Conservation (phyloP, 2,329 filamentous ascomycete species). For the Xylogone sp. region DNA sequence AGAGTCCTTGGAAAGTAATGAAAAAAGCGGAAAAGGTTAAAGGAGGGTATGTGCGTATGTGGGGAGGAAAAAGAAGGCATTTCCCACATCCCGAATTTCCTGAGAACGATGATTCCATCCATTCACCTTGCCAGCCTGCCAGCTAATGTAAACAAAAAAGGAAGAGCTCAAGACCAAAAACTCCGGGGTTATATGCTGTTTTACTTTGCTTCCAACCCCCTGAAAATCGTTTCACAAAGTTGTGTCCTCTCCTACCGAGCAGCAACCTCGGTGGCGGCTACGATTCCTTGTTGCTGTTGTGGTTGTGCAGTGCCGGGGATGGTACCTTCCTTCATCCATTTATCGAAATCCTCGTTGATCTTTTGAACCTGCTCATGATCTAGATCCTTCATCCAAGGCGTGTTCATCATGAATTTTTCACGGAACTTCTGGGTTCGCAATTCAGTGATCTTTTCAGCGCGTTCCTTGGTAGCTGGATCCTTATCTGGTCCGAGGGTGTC, state of each 20-base stretch:
- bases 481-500: conserved; percentile 21
- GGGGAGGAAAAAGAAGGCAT: neutral
- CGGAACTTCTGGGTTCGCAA: conserved; percentile 43
- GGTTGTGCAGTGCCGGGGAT: conserved; percentile 9
- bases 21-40: too few species aligned
- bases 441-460: conserved; percentile 29
- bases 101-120: too few species aligned
- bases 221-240: too few species aligned
- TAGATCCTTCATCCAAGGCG: conserved; percentile 44
- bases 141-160: too few species aligned
- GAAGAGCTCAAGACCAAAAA: too few species aligned
- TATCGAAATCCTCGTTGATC: conserved; percentile 41
- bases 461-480: conserved; percentile 30
- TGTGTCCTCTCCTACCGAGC: too few species aligned
- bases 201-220: too few species aligned
- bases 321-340: conserved; percentile 36
- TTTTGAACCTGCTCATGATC: conserved; percentile 45
- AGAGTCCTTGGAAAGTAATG: too few species aligned
- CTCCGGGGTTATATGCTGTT: too few species aligned
- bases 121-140: too few species aligned
- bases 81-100: neutral
- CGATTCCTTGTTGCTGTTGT: neutral
- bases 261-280: neutral
- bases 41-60: too few species aligned
- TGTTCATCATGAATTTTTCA: conserved; percentile 50